Percentiles rank a stretch among this genome's conserved stretches.
These are phyloP conservation scores for Xylaria curta DNA, from an alignment of 495 filamentous ascomycete species.

Conservation along the genomic window DNA sequence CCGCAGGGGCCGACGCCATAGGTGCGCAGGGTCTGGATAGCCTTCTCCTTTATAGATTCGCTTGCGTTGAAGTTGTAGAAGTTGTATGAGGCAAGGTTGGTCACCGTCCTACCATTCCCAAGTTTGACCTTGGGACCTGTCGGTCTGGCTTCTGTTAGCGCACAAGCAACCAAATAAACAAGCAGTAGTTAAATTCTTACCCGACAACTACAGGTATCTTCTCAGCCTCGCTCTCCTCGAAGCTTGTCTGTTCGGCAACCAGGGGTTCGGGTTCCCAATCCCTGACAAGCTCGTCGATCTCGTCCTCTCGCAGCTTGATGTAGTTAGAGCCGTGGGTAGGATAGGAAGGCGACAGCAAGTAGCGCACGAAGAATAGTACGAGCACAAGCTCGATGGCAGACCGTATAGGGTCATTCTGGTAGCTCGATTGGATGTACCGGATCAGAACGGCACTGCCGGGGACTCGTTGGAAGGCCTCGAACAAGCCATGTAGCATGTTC, in stretches of 20 bases:
- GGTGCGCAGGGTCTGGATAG: constrained; percentile 87
- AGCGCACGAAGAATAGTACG: constrained; percentile 93
- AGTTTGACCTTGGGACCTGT: constrained; percentile 91
- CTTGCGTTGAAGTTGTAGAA: constrained; percentile 96
- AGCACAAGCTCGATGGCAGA: constrained; percentile 93
- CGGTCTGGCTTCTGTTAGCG: constrained; percentile 60
- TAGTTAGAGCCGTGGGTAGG: constrained; percentile 85
- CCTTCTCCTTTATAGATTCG: constrained; percentile 90
- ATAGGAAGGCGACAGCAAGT: constrained; percentile 89
- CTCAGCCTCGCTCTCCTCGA: constrained; percentile 84
- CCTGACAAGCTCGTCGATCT: constrained; percentile 96
- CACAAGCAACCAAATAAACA: not conserved
- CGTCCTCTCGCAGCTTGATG: constrained; percentile 87
- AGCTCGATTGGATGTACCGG: constrained; percentile 93
- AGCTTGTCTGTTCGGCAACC: constrained; percentile 69
- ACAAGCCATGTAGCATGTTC: constrained; percentile 68
- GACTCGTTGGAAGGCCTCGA: constrained; percentile 79
- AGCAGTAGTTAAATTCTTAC: constrained; percentile 53
- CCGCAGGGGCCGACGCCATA: constrained; percentile 97
- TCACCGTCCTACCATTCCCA: constrained; percentile 85
- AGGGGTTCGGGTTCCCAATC: constrained; percentile 97
- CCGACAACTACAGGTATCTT: constrained; percentile 86
- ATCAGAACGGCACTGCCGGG: constrained; percentile 94
- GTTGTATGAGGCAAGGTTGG: constrained; percentile 91
- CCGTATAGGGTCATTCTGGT: constrained; percentile 95